A percentile compares a stretch with the other conserved stretches of the same genome.
These are phyloP conservation scores for Pyrenochaeta sp. DNA, from an alignment of 2,329 filamentous ascomycete species.

Conservation along the genomic window DNA sequence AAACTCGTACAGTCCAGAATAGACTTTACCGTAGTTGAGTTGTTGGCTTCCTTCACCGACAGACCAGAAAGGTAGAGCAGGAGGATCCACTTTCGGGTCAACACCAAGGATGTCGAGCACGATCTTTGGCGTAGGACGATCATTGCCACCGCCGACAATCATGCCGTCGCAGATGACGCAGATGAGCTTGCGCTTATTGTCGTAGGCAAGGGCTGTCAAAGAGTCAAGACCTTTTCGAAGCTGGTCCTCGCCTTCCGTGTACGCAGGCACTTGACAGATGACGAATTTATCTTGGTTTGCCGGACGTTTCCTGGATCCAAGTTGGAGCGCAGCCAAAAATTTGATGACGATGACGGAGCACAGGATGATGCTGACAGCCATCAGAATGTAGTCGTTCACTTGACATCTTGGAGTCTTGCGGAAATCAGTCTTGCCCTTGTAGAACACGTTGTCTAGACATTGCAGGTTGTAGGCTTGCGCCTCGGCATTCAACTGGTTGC, in stretches of 20 bases:
- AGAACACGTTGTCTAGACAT: constrained; percentile 86
- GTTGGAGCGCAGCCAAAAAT: constrained; percentile 91
- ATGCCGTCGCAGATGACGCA: constrained; percentile 97
- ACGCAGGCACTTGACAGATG: constrained; percentile 96
- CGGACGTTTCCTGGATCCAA: constrained; percentile 89
- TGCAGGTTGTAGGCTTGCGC: constrained; percentile 73
- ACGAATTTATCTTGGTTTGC: constrained; percentile 97
- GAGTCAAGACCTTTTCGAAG: constrained; percentile 93
- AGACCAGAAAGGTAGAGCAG: constrained; percentile 91
- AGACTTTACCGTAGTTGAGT: constrained; percentile 98
- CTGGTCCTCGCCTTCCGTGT: constrained; percentile 97
- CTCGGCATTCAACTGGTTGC: constrained; percentile 60
- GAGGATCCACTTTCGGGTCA: constrained; percentile 94
- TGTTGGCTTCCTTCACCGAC: constrained; percentile 89
- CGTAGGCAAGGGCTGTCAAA: constrained; percentile 91
- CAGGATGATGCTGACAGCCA: constrained; percentile 86
- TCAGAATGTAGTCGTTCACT: constrained; percentile 88
- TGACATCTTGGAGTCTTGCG: constrained; percentile 77
- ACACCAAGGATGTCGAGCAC: constrained; percentile 97
- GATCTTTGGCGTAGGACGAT: constrained; percentile 96
- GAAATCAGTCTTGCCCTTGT: constrained; percentile 85
- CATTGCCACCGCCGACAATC: constrained; percentile 95
- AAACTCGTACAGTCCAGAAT: constrained; percentile 95
- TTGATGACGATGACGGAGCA: constrained; percentile 83
- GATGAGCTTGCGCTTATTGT: constrained; percentile 98